Evolutionary conservation across 2,329 filamentous ascomycete species (phyloP), one percentile per base, ranked within the genome.

Genomic region (Verticillium longisporum): DNA sequence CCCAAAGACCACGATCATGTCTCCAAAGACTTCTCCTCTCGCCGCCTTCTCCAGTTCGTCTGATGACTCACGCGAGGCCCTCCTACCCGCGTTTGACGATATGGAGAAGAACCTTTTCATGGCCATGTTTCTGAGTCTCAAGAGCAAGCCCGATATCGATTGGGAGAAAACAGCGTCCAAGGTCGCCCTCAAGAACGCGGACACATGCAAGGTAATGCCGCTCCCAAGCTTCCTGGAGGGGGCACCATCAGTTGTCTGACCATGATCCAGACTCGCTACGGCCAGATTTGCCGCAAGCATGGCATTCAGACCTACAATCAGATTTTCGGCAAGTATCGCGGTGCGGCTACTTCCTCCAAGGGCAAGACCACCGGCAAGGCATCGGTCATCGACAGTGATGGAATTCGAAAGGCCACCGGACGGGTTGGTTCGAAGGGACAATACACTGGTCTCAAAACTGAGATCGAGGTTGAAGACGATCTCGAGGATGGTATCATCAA

Each of bases 201-300:
- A 72, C 9, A 75, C 77, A 3, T 81, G 81, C 61, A 78, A 76
- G 68, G 79, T 79, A 63, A 4, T 31, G 26, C 26, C 26, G 26
- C 26, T 31, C 26, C 26, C 26, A 31, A 31, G 3, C 26, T 31
- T 5, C 26, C 26, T 31, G 26, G 4, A 57, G 71, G 15, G 15
- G 15, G 14, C 2, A 32, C 9, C 60, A 31, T 58, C 38, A 13
- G 33, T 13, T 32, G 4, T 4, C n/a, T 53, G 31, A 32, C 9
- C 26, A 33, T 33, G 0, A 9, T 37, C 45, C 61, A 79, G 73
- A 74, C 77, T 45, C 78, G 81, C 55, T 84, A 78, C 61, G 74
- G 78, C 3, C 80, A 83, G 62, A 76, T 83, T 62, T 82, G 78
- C 69, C 71, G 73, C 55, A 80, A 81, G 69, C 71, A 79, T 0